These are phyloP conservation scores for Russula emetica DNA, from an alignment of 768 basidiomycete species.

Conservation along the genomic window DNA sequence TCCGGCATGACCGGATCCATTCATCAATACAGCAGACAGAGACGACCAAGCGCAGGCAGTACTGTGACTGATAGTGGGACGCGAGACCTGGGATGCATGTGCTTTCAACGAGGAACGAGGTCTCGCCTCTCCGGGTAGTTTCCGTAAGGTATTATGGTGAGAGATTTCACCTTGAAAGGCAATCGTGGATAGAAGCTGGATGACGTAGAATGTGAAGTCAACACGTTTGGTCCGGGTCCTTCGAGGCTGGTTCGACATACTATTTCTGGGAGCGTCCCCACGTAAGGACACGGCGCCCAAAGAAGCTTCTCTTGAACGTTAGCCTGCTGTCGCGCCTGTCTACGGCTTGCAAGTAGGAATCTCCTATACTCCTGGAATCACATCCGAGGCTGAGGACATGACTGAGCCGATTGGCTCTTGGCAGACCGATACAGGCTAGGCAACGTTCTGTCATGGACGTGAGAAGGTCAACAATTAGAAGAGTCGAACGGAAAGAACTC, in stretches of 20 bases:
- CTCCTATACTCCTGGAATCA: background rate
- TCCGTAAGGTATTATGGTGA: background rate
- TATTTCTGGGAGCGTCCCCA: slow-evolving; percentile 2
- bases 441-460: background rate
- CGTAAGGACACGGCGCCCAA: background rate
- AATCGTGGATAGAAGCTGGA: background rate
- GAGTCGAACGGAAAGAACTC: background rate
- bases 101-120: background rate
- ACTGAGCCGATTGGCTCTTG: background rate
- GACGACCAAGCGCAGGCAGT: background rate
- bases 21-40: background rate
- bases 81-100: background rate
- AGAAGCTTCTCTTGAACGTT: background rate
- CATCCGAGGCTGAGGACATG: background rate
- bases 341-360: background rate
- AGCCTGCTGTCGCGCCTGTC: background rate
- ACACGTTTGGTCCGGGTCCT: background rate
- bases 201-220: background rate
- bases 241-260: background rate
- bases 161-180: background rate
- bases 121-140: background rate
- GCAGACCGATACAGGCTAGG: background rate
- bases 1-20: background rate
- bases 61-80: background rate
- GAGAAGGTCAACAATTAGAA: background rate